These are phyloP conservation scores for Scalesia atractyloides DNA, from an alignment of 129 eudicot genomes.

Conservation along the genomic window DNA sequence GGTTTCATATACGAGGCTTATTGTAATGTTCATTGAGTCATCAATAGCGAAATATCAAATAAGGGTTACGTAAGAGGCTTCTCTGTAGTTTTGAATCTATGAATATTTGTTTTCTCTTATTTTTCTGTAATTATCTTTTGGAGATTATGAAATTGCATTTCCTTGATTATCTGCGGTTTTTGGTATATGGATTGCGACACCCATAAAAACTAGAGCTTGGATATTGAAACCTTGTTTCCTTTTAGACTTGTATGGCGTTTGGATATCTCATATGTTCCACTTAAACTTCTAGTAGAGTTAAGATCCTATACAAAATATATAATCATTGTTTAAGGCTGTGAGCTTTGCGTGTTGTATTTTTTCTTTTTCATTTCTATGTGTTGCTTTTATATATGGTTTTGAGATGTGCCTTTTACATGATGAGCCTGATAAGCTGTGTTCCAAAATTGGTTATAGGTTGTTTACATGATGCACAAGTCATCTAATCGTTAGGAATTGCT, in stretches of 20 bases:
- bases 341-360: not conserved
- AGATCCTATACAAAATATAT: not conserved
- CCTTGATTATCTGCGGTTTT: not conserved
- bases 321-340: not conserved
- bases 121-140: not conserved
- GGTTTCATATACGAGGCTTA: no score
- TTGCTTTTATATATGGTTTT: not conserved
- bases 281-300: not conserved
- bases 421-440: not conserved
- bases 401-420: not conserved
- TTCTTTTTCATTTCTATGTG: not conserved
- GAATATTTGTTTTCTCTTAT: not conserved
- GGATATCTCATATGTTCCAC: not conserved
- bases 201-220: no score
- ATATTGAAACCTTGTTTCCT: not conserved
- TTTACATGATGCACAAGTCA: no score
- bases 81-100: not conserved
- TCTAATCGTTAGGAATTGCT: not conserved
- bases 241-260: constrained; percentile 1
- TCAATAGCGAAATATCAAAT: no score
- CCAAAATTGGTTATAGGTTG: not conserved
- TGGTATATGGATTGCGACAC: not conserved
- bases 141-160: not conserved
- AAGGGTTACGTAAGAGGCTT: no score
- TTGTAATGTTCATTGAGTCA: no score